Base-by-base conservation (phyloP, 495 filamentous ascomycete genomes). In the Cudoniella acicularis region DNA sequence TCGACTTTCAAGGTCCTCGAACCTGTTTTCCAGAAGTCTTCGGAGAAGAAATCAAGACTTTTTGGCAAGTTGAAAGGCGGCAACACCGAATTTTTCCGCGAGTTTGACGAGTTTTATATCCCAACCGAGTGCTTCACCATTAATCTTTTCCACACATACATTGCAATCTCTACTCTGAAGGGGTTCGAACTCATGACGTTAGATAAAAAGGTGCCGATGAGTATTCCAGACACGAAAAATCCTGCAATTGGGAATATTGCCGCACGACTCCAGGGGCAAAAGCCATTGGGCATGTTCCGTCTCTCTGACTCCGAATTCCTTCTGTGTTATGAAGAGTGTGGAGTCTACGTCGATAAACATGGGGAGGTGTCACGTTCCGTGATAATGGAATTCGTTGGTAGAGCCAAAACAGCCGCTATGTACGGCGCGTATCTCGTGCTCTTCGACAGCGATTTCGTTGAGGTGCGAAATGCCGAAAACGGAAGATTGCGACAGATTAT, bases 21-120 rank as follows among this genome's bases (percentile, higher is more conserved):
- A 67, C 94, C 94, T 2, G 87, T 99, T 42, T 88, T 92, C 67
- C 91, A 96, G 57, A 96, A 96, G 67, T 80, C 88, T 2, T 83
- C 86, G 0, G 87, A 90, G 69, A 87, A 88, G 75, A 88, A 85
- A 58, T 80, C 80, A 21, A 83, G 89, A 9, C 76, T 96, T 41
- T 88, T 86, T 64, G 80, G 83, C 25, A 75, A 78, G 25, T 17
- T 47, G 73, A 72, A 55, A 22, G 76, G 72, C 2, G 90, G 91
- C 11, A 85, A 81, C 57, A 97, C 94, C 2, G 94, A 98, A 65
- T 94, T 93, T 69, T 98, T 97, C 84, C 86, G 95, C 60, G 94
- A 98, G 66, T 99, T 90, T 66, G 94, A 96, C 73, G 93, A 97
- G 54, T 99, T 99, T 73, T 99, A 97, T 74, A 93, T 99, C 63